Conservation (phyloP, 371 early-diverging fungal species). For the Lichtheimia ornata region DNA sequence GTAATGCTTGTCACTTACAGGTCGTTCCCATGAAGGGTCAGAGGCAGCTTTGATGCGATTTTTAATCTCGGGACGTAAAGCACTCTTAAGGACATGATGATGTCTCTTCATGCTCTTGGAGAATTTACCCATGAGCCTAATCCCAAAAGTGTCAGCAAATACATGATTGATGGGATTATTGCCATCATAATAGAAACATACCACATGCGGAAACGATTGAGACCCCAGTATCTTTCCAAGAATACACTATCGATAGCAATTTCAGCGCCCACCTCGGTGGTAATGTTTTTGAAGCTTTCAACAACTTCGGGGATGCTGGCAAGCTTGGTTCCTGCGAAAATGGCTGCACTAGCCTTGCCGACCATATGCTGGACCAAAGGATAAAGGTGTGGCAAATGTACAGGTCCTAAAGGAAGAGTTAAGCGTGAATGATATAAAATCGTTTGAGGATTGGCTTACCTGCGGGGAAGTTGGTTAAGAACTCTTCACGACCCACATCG, state of each 20-base stretch:
- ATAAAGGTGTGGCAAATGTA: conserved; percentile 12
- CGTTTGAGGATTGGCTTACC: conserved; percentile 1
- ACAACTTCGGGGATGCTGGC: conserved; percentile 14
- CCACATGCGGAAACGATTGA: conserved; percentile 18
- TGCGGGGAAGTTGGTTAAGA: neutral
- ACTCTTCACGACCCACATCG: neutral
- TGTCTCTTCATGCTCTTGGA: conserved; percentile 7
- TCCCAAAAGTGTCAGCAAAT: too few species aligned
- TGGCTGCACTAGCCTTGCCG: conserved; percentile 21
- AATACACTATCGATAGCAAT: conserved; percentile 5
- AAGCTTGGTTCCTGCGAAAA: conserved; percentile 23
- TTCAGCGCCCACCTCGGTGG: conserved; percentile 20
- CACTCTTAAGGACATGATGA: conserved; percentile 1
- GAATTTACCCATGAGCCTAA: conserved; percentile 15
- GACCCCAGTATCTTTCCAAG: conserved; percentile 13
- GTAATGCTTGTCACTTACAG: neutral
- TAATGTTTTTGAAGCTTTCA: conserved; percentile 26
- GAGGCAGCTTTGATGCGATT: neutral
- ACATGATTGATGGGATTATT: too few species aligned
- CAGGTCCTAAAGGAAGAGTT: neutral
- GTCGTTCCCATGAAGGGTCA: conserved; percentile 3
- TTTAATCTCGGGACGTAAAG: conserved; percentile 10
- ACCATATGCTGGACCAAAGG: conserved; percentile 21
- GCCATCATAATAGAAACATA: neutral
- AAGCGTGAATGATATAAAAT: neutral